These are phyloP conservation scores for Amanita polypyramis DNA, from an alignment of 768 basidiomycete genomes.

Conservation along the genomic window DNA sequence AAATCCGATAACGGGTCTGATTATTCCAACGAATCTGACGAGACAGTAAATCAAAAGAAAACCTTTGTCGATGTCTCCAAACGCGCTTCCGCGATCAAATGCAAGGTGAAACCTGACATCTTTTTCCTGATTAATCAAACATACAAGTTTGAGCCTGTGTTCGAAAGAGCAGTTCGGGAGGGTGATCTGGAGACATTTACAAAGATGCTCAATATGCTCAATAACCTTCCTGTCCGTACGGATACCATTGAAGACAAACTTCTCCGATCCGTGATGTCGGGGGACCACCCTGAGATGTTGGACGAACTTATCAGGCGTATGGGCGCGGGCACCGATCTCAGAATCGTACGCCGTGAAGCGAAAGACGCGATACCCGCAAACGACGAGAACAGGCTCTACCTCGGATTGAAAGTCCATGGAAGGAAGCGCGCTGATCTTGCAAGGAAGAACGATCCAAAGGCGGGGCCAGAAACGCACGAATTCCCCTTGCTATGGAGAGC, in stretches of 20 bases:
- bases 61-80: constrained; percentile 36
- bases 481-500: constrained; percentile 36
- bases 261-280: constrained; percentile 20
- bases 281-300: constrained; percentile 39
- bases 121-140: not conserved
- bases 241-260: constrained; percentile 14
- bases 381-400: constrained; percentile 36
- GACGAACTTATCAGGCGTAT: constrained; percentile 48
- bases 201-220: constrained; percentile 34
- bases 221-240: constrained; percentile 20
- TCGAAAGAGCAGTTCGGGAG: constrained; percentile 28
- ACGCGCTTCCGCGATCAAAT: constrained; percentile 32
- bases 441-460: constrained; percentile 38
- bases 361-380: constrained; percentile 19
- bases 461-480: constrained; percentile 9
- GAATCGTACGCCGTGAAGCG: constrained; percentile 16
- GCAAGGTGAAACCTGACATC: constrained; percentile 23
- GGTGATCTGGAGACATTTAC: constrained; percentile 43
- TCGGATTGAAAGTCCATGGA: constrained; percentile 54
- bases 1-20: constrained; percentile 35
- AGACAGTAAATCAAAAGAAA: constrained; percentile 23
- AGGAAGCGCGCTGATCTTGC: constrained; percentile 50
- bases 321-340: constrained; percentile 29
- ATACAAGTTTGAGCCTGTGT: constrained; percentile 10
- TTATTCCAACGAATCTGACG: constrained; percentile 28